A percentile compares a stretch with the other conserved stretches of the same genome.
phyloP scores from a whole-genome alignment of 257 asterid species.

The Penstemon barbatus region DNA sequence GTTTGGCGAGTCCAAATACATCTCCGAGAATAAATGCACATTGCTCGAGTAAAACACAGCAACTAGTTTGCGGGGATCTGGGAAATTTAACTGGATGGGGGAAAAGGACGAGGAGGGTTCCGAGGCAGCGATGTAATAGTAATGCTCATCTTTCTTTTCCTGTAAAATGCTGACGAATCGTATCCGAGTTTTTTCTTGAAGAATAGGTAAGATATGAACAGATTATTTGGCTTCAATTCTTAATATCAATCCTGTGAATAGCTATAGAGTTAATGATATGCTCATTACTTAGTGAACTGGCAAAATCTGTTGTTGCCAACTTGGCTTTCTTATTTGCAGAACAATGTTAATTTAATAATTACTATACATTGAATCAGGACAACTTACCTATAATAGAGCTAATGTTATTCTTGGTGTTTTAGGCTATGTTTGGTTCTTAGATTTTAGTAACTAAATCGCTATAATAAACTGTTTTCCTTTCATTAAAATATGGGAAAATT shows the following conservation, averaged over 20 bases:
- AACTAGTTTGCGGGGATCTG: constrained; percentile 26
- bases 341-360: constrained; percentile 3
- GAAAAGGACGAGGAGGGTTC: constrained; percentile 68
- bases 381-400: neutral
- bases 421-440: no score
- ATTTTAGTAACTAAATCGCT: no score
- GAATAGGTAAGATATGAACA: neutral
- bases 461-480: no score
- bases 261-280: constrained; percentile 25
- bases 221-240: neutral
- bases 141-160: constrained; percentile 34
- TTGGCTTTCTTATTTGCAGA: constrained; percentile 4
- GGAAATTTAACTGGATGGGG: constrained; percentile 67
- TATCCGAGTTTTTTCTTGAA: neutral
- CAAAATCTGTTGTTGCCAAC: neutral
- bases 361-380: constrained; percentile 8
- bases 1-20: constrained; percentile 24
- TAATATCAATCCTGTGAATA: constrained; percentile 25
- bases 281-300: neutral
- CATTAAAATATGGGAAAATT: no score
- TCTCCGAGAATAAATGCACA: constrained; percentile 25
- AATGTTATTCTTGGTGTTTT: no score
- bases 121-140: constrained; percentile 52
- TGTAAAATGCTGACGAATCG: constrained; percentile 28
- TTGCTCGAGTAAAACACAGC: constrained; percentile 24